Conservation (phyloP, 2,329 filamentous ascomycete species). For the Alternaria ethzedia region DNA sequence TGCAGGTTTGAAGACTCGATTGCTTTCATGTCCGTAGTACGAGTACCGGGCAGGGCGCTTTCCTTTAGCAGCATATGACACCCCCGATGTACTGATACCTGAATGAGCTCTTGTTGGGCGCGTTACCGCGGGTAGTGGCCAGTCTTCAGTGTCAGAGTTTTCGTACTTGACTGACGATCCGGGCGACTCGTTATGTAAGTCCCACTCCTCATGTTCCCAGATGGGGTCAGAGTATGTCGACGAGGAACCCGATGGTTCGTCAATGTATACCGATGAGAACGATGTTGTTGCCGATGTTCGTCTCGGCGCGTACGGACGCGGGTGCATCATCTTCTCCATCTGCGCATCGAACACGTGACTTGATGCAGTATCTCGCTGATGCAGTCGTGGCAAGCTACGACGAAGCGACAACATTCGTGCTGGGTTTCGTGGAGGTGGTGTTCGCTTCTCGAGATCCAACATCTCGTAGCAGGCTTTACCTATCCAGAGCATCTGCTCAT, state of each 20-base stretch:
- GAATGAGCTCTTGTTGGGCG: no score
- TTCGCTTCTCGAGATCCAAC: conserved; percentile 35
- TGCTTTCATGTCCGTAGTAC: conserved; percentile 18
- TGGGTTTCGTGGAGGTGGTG: conserved; percentile 37
- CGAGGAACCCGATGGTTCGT: conserved; percentile 28
- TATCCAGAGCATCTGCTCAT: conserved; percentile 60
- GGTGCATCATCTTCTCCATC: conserved; percentile 48
- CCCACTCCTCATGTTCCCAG: conserved; percentile 30
- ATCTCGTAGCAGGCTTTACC: conserved; percentile 46
- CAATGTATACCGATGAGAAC: conserved; percentile 43
- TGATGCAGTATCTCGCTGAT: conserved; percentile 26
- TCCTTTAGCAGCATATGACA: conserved; percentile 12
- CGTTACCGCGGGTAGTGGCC: neutral
- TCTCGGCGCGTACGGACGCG: conserved; percentile 29
- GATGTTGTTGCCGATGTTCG: conserved; percentile 37
- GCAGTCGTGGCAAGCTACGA: conserved; percentile 6
- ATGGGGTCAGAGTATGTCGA: conserved; percentile 24
- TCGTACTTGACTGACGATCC: conserved; percentile 31
- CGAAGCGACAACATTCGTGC: conserved; percentile 36
- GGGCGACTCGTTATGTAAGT: conserved; percentile 17
- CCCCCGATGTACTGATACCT: no score
- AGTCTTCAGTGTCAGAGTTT: conserved; percentile 22
- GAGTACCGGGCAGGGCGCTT: conserved; percentile 30
- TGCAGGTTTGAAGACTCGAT: conserved; percentile 14
- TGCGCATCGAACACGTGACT: conserved; percentile 37